Evolutionary conservation across 2,329 filamentous ascomycete species (phyloP), one percentile per base, ranked within the genome.

Genomic region (Nigrograna mackinnonii): DNA sequence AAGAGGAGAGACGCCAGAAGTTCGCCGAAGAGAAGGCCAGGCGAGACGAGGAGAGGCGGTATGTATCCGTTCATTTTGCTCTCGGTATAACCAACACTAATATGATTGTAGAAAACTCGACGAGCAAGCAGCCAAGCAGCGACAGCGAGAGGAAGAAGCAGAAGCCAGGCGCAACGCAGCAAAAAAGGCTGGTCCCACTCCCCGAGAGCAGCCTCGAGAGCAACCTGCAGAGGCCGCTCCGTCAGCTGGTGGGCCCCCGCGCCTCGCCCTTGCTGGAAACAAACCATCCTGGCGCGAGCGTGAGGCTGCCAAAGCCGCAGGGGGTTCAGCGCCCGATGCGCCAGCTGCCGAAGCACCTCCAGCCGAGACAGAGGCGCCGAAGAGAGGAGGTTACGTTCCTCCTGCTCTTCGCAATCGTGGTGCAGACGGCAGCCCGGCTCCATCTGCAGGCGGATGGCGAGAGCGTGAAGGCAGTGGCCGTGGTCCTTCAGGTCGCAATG

Each of bases 61-160:
- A 69, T 63, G 78, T 74, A 49, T 37, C 9, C 22, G 14, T 19
- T 14, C 40, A 28, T 45, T n/a, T n/a, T n/a, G n/a, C n/a, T n/a
- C n/a, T 37, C 28, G 19, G 18, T 36, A 36, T 43, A 32, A 44
- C 19, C n/a, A 13, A 16, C 17, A 26, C 21, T n/a, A n/a, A n/a
- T n/a, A n/a, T n/a, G n/a, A 36, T 46, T 20, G 49, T 47, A 84
- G 81, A 57, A 81, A 79, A 68, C 74, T 83, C 49, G 83, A 85
- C 62, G 83, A 85, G 54, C 74, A 76, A 36, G 82, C 83, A 33
- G 74, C 74, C 45, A 75, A 73, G 55, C 92, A 96, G 72, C 84
- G 83, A 57, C 82, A 90, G 64, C 85, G 89, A 67, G 91, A 95
- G 69, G 91, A 94, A 58, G 91, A 96, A 69, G 91, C 90, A 13